Evolutionary conservation across 768 basidiomycete species (phyloP).

Genomic region (Infundibulicybe gibba): DNA sequence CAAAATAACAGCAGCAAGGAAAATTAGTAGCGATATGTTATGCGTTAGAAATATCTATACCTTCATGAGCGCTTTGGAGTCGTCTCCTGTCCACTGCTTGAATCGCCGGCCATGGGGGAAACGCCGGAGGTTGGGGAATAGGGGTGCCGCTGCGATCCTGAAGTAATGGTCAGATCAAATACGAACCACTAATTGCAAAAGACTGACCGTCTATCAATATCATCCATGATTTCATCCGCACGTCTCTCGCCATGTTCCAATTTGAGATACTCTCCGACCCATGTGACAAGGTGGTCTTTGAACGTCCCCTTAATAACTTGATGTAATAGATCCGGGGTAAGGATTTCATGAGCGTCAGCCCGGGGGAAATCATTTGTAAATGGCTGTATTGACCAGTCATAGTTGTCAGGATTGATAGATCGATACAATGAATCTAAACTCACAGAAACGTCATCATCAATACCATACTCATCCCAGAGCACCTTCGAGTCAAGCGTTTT

Average conservation of each 20-base stretch:
- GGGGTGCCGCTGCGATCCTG: slow-evolving; percentile 17
- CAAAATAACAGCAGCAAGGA: neutral
- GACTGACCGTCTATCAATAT: slow-evolving; percentile 33
- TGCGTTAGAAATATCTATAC: slow-evolving; percentile 6
- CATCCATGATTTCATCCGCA: slow-evolving; percentile 24
- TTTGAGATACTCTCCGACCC: slow-evolving; percentile 28
- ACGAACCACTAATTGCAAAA: neutral
- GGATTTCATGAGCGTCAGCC: slow-evolving; percentile 23
- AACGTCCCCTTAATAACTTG: slow-evolving; percentile 32
- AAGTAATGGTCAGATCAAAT: neutral
- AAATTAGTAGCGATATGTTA: neutral
- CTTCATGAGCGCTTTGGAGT: slow-evolving; percentile 31
- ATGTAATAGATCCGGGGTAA: slow-evolving; percentile 24
- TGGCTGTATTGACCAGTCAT: slow-evolving; percentile 8
- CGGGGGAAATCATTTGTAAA: slow-evolving; percentile 20
- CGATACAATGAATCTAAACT: neutral
- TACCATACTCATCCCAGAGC: slow-evolving; percentile 20
- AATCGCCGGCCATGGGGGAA: slow-evolving; percentile 19
- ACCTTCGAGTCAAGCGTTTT: slow-evolving; percentile 6
- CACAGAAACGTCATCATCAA: slow-evolving; percentile 15
- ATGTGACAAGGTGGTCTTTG: slow-evolving; percentile 31
- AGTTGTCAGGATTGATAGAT: neutral
- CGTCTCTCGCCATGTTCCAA: slow-evolving; percentile 11
- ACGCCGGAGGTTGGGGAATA: slow-evolving; percentile 16
- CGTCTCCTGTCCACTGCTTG: slow-evolving; percentile 25